A percentile compares a stretch with the other conserved stretches of the same genome.
These are phyloP conservation scores for sweet orange (Citrus sinensis) DNA, from an alignment of 345 rosid species.

Conservation along the genomic window DVS_A1.0 CM039167.1:4525501-4526000, in stretches of 20 bases:
- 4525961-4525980: constrained; percentile 65
- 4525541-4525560: constrained; percentile 57
- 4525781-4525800: not conserved
- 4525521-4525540: constrained; percentile 60
- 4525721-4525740: not conserved
- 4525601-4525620: constrained; percentile 1
- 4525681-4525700: not conserved
- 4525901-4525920: not conserved
- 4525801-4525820: not conserved
- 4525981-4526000: constrained; percentile 79
- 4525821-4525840: not conserved
- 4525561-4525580: constrained; percentile 30
- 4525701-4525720: not conserved
- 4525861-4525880: not conserved
- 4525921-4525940: not conserved
- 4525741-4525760: not conserved
- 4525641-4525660: not conserved
- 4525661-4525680: not conserved
- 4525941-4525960: constrained; percentile 42
- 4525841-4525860: not conserved
- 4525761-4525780: not conserved
- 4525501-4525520: constrained; percentile 67
- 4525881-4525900: not conserved
- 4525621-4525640: not conserved
- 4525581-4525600: constrained; percentile 54